These are phyloP conservation scores for Entoloma clypeatum DNA, from an alignment of 1,284 basidiomycete species.

Conservation along the genomic window DNA sequence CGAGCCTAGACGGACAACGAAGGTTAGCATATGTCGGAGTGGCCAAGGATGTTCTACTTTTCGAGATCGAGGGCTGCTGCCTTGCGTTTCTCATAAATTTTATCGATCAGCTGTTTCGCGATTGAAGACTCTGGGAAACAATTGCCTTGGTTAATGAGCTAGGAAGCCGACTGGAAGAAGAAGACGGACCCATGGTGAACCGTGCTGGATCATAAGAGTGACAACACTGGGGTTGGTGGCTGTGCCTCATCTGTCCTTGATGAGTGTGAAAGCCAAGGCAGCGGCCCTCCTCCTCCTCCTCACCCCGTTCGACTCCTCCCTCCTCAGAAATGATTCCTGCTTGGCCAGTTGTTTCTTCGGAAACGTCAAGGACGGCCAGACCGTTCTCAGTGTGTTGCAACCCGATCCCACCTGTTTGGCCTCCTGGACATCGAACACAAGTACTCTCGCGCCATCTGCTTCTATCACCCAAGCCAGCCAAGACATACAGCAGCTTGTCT, in stretches of 20 bases:
- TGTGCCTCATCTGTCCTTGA: conserved; percentile 15
- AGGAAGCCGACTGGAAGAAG: neutral
- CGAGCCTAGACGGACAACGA: conserved; percentile 50
- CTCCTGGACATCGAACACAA: conserved; percentile 14
- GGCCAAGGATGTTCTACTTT: conserved; percentile 53
- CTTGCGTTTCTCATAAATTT: conserved; percentile 95
- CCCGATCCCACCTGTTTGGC: conserved; percentile 26
- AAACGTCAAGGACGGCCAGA: conserved; percentile 39
- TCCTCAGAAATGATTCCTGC: conserved; percentile 39
- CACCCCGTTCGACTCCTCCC: conserved; percentile 33
- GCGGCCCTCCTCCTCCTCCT: conserved; percentile 35
- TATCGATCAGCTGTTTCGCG: conserved; percentile 76
- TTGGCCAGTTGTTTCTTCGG: conserved; percentile 51
- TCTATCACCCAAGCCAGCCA: conserved; percentile 23
- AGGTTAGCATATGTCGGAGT: conserved; percentile 2
- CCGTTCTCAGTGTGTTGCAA: conserved; percentile 46
- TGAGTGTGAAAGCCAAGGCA: conserved; percentile 21
- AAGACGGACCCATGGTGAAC: conserved; percentile 18
- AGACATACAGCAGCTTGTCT: conserved; percentile 46
- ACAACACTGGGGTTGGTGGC: conserved; percentile 14
- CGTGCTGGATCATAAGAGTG: conserved; percentile 5
- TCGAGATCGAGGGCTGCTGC: conserved; percentile 93
- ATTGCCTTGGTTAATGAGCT: neutral
- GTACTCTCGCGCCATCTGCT: conserved; percentile 17
- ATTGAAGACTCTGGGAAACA: conserved; percentile 52